Percentiles rank a stretch among this genome's conserved stretches.
Evolutionary conservation across 78 protist species (phyloP).

Genomic region (Speleostelium caveatum): DNA sequence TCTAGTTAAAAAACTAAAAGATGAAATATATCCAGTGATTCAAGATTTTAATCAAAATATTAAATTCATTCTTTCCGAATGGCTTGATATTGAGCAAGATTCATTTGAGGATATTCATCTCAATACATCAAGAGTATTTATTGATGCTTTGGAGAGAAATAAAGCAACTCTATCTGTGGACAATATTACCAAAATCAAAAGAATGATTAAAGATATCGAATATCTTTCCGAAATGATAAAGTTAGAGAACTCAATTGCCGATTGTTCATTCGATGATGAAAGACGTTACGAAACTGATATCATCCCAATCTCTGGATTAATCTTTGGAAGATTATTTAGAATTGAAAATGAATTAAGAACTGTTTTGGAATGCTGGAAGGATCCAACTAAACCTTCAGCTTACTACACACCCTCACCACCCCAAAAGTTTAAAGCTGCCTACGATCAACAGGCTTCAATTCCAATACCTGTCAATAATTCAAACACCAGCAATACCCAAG

Average conservation of each 20-base stretch:
- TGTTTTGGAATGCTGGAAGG: conserved; percentile 49
- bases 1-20: conserved; percentile 8
- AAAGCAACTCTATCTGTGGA: conserved; percentile 12
- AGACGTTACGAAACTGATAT: conserved; percentile 17
- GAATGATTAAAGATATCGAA: conserved; percentile 66
- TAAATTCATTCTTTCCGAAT: conserved; percentile 18
- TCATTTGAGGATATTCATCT: neutral
- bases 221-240: conserved; percentile 44
- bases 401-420: neutral
- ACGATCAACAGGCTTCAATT: neutral
- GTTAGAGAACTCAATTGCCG: conserved; percentile 13
- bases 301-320: conserved; percentile 57
- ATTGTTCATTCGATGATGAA: conserved; percentile 6
- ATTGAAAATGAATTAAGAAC: conserved; percentile 59
- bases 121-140: neutral
- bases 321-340: conserved; percentile 45
- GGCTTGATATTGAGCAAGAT: conserved; percentile 17
- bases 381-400: conserved; percentile 5
- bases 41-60: conserved; percentile 32
- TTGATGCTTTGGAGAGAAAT: neutral
- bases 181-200: conserved; percentile 29
- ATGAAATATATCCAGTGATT: conserved; percentile 45
- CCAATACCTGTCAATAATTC: neutral
- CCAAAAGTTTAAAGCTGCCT: neutral
- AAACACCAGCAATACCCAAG: neutral